Base-by-base conservation (phyloP, 805 yeast genomes). In the Tetrapisispora arboricola region DNA sequence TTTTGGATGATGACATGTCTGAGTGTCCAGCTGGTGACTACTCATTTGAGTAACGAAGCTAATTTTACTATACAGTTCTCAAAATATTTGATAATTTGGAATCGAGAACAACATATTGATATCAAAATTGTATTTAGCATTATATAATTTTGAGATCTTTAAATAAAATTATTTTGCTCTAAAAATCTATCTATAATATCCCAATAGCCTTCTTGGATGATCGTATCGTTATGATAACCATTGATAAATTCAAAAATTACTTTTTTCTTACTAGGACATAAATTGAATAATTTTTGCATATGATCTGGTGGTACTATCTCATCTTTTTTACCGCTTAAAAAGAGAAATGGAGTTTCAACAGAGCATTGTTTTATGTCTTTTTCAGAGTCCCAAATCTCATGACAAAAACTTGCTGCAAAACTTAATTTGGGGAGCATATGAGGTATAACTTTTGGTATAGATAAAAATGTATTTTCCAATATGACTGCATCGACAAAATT, bases 281-380 rank as follows among this genome's bases (percentile, higher is more conserved):
- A 49, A 21, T 68, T 71, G 53, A 60, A 80, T 21, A 87, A 67
- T 33, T 53, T 54, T 36, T 71, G 68, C 84, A 87, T 83, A 54
- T 90, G 96, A 1, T 49, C 48, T 0, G 96, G 95, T 4, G 97
- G 96, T 2, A 90, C 95, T 16, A 90, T 77, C 61, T 92, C 96
- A 64, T 90, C 98, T 31, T 69, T 66, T 13, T 71, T 61, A 0
- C 94, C 96, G 48, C 81, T 73, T 29, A 88, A 57, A 49, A 88
- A 75, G 29, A 87, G 65, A 24, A 80, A 68, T 0, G 95, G 92
- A 10, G 81, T 66, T 2, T 66, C 54, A 0, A 69, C 51, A 4
- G 78, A 73, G 12, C 84, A 66, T 15, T 54, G 53, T 3, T 64
- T 60, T 9, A 87, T 76, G 24, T 75, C 70, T 1, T 57, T 49